Conservation (phyloP, 768 basidiomycete species). For the Phaeotremella skinneri region DNA sequence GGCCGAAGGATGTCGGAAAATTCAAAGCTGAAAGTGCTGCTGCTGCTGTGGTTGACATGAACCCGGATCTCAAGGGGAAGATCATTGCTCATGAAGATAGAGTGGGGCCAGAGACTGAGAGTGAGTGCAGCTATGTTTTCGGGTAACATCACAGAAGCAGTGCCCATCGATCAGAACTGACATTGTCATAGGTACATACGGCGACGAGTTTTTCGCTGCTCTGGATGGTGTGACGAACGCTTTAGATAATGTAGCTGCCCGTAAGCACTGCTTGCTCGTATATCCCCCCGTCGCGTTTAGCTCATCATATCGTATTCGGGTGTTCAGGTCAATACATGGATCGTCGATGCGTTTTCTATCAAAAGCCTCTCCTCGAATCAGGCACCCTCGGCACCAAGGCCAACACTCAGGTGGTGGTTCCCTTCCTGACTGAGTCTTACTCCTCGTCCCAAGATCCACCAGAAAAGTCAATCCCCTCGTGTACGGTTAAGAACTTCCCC, state of each 20-base stretch:
- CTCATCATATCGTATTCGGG: neutral
- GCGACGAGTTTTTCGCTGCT: conserved; percentile 77
- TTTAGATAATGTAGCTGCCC: conserved; percentile 92
- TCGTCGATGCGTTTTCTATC: conserved; percentile 92
- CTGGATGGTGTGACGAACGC: conserved; percentile 97
- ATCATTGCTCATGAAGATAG: conserved; percentile 86
- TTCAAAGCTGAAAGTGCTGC: conserved; percentile 97
- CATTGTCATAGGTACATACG: conserved; percentile 68
- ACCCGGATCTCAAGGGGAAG: conserved; percentile 80
- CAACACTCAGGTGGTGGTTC: conserved; percentile 92
- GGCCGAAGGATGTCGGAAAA: conserved; percentile 89
- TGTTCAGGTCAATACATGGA: conserved; percentile 90
- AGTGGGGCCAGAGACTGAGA: conserved; percentile 88
- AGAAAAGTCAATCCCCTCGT: conserved; percentile 93
- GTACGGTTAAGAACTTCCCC: conserved; percentile 98
- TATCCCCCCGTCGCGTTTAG: conserved; percentile 12
- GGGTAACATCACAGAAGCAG: neutral
- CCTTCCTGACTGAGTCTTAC: conserved; percentile 92
- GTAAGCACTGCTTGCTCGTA: conserved; percentile 56
- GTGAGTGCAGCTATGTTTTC: conserved; percentile 56
- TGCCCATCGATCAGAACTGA: conserved; percentile 14
- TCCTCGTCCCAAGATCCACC: conserved; percentile 97
- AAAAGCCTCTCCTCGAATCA: conserved; percentile 92
- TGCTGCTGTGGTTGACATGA: conserved; percentile 90
- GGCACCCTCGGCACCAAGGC: conserved; percentile 98